Evolutionary conservation across 805 yeast genomes (phyloP), one percentile per base, ranked within the genome.

Genomic region (Crinitomyces ghanaensis): DNA sequence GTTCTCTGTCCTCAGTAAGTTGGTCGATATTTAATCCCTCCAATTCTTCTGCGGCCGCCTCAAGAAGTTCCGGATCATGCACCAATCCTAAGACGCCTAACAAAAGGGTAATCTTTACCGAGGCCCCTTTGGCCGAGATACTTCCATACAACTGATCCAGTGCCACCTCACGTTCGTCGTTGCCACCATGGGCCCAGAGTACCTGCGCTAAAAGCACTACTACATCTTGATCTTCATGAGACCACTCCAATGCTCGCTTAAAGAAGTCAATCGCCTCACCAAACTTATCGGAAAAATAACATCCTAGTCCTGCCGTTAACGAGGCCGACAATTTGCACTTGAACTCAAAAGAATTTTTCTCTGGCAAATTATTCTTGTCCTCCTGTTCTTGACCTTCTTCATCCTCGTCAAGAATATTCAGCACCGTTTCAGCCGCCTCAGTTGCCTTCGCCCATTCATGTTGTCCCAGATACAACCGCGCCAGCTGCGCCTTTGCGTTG

Each of bases 91-190:
- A 73, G 0, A 93, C 85, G 4, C 94, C 95, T 26, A 88, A 61
- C 1, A 84, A 70, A 38, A 86, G 55, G 0, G 82, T 76, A 2
- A 81, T 72, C 16, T 72, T 48, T 29, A 83, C 56, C 2, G 85
- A 72, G 1, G 80, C 63, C 0, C 93, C 95, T 36, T 68, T 54
- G 3, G 58, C 62, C 39, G 70, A 77, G 26, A 85, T 71, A 45
- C 66, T 72, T 16, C 68, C 65, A 44, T 80, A 77, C 28, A 88
- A 56, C 53, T 84, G 94, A 45, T 85, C 95, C 30, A 81, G 49
- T 0, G 96, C 95, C 1, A 85, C 86, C 41, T 74, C 78, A 38
- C 73, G 76, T 1, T 91, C 74, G 4, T 80, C 91, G n/a, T 69
- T 73, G 0, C 74, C 69, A n/a, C 74, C 79, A 36, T 71, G 70